Percentiles rank a stretch among this genome's conserved stretches.
phyloP scores from a whole-genome alignment of 805 yeast genomes.

The Candida ascalaphidarum region DNA sequence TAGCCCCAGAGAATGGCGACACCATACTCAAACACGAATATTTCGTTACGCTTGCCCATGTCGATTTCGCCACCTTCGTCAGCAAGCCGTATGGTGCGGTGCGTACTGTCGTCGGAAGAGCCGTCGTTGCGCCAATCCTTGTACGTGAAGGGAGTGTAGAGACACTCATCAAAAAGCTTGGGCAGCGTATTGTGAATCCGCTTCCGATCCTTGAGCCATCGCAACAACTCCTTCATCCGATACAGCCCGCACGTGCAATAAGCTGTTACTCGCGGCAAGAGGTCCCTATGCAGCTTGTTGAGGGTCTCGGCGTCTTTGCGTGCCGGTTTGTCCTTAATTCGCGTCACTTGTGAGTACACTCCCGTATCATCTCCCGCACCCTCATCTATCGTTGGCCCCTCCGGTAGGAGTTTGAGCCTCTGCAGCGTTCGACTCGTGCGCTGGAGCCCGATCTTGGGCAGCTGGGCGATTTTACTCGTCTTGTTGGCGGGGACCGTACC shows the following conservation, averaged over 20 bases:
- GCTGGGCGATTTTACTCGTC: slow-evolving; percentile 19
- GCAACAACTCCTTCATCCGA: slow-evolving; percentile 73
- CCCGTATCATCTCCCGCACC: slow-evolving; percentile 18
- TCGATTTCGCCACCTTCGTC: slow-evolving; percentile 96
- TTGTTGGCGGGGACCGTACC: slow-evolving; percentile 15
- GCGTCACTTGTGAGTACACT: slow-evolving; percentile 76
- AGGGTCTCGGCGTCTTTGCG: slow-evolving; percentile 89
- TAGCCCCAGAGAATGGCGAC: slow-evolving; percentile 98
- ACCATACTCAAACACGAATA: slow-evolving; percentile 91
- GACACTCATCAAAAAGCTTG: slow-evolving; percentile 86
- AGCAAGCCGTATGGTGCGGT: slow-evolving; percentile 56
- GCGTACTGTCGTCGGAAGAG: slow-evolving; percentile 10
- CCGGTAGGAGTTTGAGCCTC: slow-evolving; percentile 64
- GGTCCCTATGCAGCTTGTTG: slow-evolving; percentile 76
- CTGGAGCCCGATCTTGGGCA: slow-evolving; percentile 57
- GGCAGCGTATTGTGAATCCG: slow-evolving; percentile 72
- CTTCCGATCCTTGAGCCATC: slow-evolving; percentile 79
- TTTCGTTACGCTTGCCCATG: slow-evolving; percentile 71
- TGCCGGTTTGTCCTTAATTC: slow-evolving; percentile 82
- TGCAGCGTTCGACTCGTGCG: slow-evolving; percentile 69
- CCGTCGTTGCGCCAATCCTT: slow-evolving; percentile 62
- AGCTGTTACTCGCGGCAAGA: slow-evolving; percentile 90
- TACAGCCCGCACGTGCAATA: slow-evolving; percentile 94
- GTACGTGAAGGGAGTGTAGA: slow-evolving; percentile 83
- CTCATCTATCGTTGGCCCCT: slow-evolving; percentile 25